A percentile compares a stretch with the other conserved stretches of the same genome.
phyloP scores from a whole-genome alignment of 345 rosid species.

The Heritiera fomes region DNA sequence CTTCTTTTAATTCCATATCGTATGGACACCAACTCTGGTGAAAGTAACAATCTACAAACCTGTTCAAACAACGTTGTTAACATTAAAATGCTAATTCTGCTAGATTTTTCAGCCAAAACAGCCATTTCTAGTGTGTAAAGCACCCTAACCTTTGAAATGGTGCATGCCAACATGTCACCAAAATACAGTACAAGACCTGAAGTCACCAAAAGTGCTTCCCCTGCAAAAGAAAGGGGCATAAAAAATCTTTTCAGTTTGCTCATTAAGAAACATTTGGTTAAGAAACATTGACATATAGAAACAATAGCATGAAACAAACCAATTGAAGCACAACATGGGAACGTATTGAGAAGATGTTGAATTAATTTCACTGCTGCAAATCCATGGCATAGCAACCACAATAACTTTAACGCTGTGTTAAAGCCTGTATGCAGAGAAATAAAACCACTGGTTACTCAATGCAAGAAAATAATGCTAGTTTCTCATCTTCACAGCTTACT shows the following conservation, averaged over 20 bases:
- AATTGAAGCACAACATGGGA: conserved; percentile 85
- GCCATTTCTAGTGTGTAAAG: conserved; percentile 13
- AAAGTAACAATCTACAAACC: conserved; percentile 46
- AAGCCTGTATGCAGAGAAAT: conserved; percentile 47
- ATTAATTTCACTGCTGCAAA: conserved; percentile 62
- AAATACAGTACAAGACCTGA: conserved; percentile 85
- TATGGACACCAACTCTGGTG: conserved; percentile 45
- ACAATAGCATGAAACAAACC: conserved; percentile 48
- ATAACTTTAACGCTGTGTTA: conserved; percentile 47
- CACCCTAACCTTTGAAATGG: conserved; percentile 64
- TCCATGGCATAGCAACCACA: conserved; percentile 83
- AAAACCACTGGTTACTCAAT: conserved; percentile 4
- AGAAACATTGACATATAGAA: conserved; percentile 7
- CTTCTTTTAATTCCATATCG: conserved; percentile 65
- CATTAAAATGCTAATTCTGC: conserved; percentile 20
- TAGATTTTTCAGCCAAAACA: conserved; percentile 22
- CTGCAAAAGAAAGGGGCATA: conserved; percentile 37
- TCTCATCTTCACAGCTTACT: neutral
- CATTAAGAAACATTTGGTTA: neutral
- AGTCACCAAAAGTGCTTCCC: conserved; percentile 84
- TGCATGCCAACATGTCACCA: conserved; percentile 81
- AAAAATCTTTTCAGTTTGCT: neutral
- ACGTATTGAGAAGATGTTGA: conserved; percentile 67
- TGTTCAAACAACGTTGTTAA: conserved; percentile 36
- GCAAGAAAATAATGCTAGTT: neutral